Conservation (phyloP, 1,284 basidiomycete genomes). For the Marasmius sp. region DNA sequence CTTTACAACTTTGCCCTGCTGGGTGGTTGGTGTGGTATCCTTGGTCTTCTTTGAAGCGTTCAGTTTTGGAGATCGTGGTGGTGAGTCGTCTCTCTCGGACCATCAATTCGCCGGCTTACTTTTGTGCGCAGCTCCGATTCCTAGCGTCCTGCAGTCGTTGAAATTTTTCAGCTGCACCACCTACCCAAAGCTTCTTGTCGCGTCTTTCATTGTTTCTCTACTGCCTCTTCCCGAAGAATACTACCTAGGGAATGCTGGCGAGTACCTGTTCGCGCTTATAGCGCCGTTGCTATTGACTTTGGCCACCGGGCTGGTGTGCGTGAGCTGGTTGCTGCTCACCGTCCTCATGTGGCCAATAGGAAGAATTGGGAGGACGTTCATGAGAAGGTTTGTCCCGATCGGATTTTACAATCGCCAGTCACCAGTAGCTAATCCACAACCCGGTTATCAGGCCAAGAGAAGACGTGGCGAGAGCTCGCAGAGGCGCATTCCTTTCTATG, state of each 20-base stretch:
- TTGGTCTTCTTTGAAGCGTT: conserved; percentile 56
- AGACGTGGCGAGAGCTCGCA: conserved; percentile 36
- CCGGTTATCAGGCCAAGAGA: conserved; percentile 15
- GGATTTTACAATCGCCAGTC: not conserved
- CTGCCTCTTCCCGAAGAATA: conserved; percentile 55
- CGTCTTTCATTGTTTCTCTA: conserved; percentile 46
- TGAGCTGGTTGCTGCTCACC: conserved; percentile 56
- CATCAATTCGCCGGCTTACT: conserved; percentile 8
- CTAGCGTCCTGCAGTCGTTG: conserved; percentile 49
- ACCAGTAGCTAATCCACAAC: not conserved
- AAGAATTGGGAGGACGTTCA: conserved; percentile 29
- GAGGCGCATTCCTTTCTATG: conserved; percentile 59
- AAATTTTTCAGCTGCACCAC: conserved; percentile 35
- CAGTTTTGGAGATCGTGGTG: conserved; percentile 33
- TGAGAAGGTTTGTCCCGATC: conserved; percentile 37
- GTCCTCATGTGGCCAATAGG: conserved; percentile 44
- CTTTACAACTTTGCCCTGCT: conserved; percentile 64
- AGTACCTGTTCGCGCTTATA: conserved; percentile 46
- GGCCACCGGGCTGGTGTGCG: conserved; percentile 57
- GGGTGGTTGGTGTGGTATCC: conserved; percentile 67
- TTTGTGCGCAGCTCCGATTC: conserved; percentile 36
- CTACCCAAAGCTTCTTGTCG: conserved; percentile 42
- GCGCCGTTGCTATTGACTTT: conserved; percentile 56
- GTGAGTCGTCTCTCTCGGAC: conserved; percentile 2
- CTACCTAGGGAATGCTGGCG: conserved; percentile 60